Base-by-base conservation (phyloP, 2,329 filamentous ascomycete species). In the Thelonectria blattea region DNA sequence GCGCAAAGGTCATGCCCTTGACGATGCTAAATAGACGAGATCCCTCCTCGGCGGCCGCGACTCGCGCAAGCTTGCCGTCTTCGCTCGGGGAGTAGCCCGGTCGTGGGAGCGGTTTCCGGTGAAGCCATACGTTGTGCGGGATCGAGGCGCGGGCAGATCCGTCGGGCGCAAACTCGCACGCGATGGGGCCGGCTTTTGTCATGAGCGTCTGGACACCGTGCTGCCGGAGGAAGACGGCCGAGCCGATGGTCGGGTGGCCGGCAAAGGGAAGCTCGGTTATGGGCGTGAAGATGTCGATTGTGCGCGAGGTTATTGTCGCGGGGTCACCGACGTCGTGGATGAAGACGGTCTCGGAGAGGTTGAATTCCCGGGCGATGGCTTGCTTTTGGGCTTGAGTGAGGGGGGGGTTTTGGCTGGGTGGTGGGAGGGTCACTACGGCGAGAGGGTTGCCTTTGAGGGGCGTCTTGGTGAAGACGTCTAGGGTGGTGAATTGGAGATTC, bases 1-100 rank as follows among this genome's bases (percentile, higher is more conserved):
- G 81, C 11, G 87, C 74, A 71, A 92, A 92, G 0, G 85, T 85
- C 88, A 93, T 90, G 41, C 90, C 91, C 39, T 85, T 85, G 22
- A 92, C 89, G 41, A 92, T 85, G 60, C 84, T 87, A 47, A 86
- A 81, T 2, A 85, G 65, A 2, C 81, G 80, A 1, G 81, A 78
- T 4, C 65, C 62, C 10, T 76, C 58, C 70, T 80, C 78, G 1
- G 75, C 76, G 3, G 69, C 68, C 4, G 60, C 65, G 0, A 65
- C 30, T 14, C 73, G 66, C 11, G 22, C 52, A 2, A 37, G 42
- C 27, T 30, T 30, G 14, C 41, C 34, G 6, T 20, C 30, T 2
- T 30, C 27, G 8, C 32, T 34, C 8, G 27, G 45, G 5, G 27
- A 37, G 42, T 12, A 27, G 5, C 30, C 17, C 0, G 76, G 61